phyloP scores from a whole-genome alignment of 2,329 filamentous ascomycete species.

The Berkeleyomyces rouxiae region DNA sequence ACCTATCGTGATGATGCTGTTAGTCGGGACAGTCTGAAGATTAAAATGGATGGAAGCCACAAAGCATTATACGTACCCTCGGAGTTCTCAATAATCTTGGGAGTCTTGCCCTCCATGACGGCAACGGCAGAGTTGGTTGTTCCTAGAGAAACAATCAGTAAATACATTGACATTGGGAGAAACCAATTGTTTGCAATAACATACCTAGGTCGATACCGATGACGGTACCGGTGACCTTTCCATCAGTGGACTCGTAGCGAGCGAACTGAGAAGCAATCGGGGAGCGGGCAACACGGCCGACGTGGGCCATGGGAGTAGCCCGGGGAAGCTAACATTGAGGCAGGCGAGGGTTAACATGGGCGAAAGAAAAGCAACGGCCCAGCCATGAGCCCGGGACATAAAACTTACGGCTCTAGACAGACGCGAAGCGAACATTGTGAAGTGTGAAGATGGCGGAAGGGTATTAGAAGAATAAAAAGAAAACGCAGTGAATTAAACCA shows the following conservation, averaged over 20 bases:
- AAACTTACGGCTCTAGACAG: conserved; percentile 58
- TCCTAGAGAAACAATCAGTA: conserved; percentile 26
- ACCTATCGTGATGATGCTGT: conserved; percentile 32
- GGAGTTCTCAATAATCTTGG: conserved; percentile 94
- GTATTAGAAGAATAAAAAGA: conserved; percentile 23
- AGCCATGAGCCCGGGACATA: neutral
- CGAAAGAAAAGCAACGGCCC: neutral
- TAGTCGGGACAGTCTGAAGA: neutral
- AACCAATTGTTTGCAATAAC: conserved; percentile 19
- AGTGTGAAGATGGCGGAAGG: conserved; percentile 19
- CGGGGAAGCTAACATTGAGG: conserved; percentile 48
- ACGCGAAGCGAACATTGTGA: conserved; percentile 55
- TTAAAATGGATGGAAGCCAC: neutral
- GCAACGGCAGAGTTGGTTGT: conserved; percentile 97
- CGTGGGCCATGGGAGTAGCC: conserved; percentile 50
- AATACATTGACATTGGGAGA: neutral
- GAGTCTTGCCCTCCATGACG: conserved; percentile 90
- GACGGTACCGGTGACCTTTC: conserved; percentile 86
- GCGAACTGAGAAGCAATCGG: conserved; percentile 58
- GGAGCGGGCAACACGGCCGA: conserved; percentile 46
- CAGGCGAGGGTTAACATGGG: neutral
- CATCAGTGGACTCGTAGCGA: conserved; percentile 61
- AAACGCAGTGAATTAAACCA: conserved; percentile 18
- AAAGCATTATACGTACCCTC: conserved; percentile 47
- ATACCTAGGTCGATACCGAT: conserved; percentile 95